Evolutionary conservation across 2,329 filamentous ascomycete species (phyloP), one percentile per base, ranked within the genome.

Genomic region (Cryphonectria parasitica): DNA sequence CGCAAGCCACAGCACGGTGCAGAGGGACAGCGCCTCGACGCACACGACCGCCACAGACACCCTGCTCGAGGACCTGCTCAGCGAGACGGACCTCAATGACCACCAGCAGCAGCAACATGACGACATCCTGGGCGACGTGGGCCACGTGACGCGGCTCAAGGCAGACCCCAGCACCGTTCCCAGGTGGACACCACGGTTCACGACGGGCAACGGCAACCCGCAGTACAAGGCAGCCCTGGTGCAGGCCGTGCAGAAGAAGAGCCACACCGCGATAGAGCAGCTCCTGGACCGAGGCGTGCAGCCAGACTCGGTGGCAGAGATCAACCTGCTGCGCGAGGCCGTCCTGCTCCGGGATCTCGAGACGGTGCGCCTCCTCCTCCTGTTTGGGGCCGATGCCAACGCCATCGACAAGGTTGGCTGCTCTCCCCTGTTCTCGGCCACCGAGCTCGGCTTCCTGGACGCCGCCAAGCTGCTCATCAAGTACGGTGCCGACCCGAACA

Each of bases 391-490:
- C 0, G 83, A 89, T 67, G 83, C 87, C n/a, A 89, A 90, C 74
- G 78, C 79, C 2, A 71, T 80, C 0, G 86, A 88, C 73, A 79
- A 78, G 36, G 80, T 85, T 25, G 84, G 85, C 34, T 75, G 84
- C 45, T 87, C 85, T 0, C 87, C 88, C 2, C 81, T 90, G 2
- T 81, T 82, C 66, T 84, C 79, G 22, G 84, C 83, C 0, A 85
- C 85, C 2, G 87, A 86, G 74, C 83, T 83, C 71, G 83, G 82
- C 0, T 89, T 87, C 76, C 77, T 87, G 56, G 86, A 87, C 31
- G 88, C 85, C 3, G 88, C 89, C 0, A 85, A 86, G 41, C 80
- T 87, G 66, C 83, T 92, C 5, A 83, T 90, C 74, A 90, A 91
- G 79, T 91, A 92, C 72, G 88, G 89, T 15, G 88, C 87, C 5